Evolutionary conservation across 2,329 filamentous ascomycete species (phyloP).

Genomic region (Aspergillus brasiliensis): DNA sequence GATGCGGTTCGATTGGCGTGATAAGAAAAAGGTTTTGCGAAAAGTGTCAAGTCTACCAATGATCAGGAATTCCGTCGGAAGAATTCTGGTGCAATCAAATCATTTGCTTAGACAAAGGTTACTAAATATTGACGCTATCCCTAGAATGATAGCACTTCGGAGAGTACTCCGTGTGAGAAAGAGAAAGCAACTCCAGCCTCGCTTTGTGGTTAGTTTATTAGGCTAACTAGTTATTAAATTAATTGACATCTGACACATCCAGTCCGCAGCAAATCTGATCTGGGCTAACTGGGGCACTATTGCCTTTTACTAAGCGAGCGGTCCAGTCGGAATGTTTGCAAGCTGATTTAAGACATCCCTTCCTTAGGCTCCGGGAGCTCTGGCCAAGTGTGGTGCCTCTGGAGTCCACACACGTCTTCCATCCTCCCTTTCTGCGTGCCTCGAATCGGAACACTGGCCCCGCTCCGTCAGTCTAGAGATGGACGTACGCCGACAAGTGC

Average conservation of each 20-base stretch:
- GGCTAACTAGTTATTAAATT: not conserved
- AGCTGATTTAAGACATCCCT: not conserved
- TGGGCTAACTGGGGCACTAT: not conserved
- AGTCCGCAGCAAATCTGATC: not conserved
- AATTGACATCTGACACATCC: slow-evolving; percentile 3
- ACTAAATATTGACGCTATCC: not conserved
- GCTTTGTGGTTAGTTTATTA: not conserved
- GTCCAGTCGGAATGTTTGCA: not conserved
- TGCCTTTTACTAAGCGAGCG: not conserved
- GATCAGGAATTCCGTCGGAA: not conserved
- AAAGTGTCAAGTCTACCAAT: not conserved
- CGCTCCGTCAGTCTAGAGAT: not conserved
- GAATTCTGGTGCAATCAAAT: not conserved
- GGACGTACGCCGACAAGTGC: not conserved
- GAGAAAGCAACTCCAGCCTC: not conserved
- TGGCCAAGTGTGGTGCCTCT: not conserved
- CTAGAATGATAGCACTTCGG: not conserved
- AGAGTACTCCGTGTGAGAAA: not conserved
- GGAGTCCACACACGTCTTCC: no score
- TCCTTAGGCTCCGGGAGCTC: not conserved
- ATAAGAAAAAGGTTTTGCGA: not conserved
- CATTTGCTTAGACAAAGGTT: not conserved
- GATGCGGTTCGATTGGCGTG: not conserved
- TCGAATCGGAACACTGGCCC: not conserved
- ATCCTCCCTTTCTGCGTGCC: not conserved